A percentile compares a stretch with the other conserved stretches of the same genome.
These are phyloP conservation scores for Phytophthora idaei DNA, from an alignment of 352 stramenopile genomes.

Conservation along the genomic window DNA sequence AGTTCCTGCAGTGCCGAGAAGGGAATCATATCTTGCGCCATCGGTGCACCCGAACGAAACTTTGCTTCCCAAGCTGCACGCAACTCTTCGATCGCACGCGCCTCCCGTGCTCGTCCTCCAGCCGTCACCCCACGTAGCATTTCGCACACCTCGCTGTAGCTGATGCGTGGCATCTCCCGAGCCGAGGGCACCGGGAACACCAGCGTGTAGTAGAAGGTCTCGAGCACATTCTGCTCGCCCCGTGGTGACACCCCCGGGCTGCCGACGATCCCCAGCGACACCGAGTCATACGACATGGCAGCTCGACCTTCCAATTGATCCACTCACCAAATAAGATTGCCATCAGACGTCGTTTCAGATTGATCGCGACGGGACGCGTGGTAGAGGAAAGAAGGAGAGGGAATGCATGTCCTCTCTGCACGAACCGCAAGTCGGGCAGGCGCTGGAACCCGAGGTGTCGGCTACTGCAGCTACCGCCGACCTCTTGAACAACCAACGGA, in stretches of 20 bases:
- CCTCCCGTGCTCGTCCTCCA: conserved; percentile 48
- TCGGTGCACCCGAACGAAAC: conserved; percentile 61
- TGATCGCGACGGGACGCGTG: conserved; percentile 8
- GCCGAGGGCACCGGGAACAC: conserved; percentile 46
- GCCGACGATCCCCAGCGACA: conserved; percentile 39
- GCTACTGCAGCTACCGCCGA: conserved; percentile 1
- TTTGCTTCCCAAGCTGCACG: conserved; percentile 60
- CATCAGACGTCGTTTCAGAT: conserved; percentile 16
- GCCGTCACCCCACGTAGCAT: conserved; percentile 61
- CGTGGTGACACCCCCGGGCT: conserved; percentile 58
- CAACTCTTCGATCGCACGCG: conserved; percentile 55
- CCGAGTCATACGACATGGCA: conserved; percentile 49
- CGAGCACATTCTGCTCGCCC: conserved; percentile 27
- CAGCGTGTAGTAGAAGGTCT: conserved; percentile 75
- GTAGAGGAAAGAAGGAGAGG: conserved; percentile 8
- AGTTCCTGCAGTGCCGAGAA: conserved; percentile 66
- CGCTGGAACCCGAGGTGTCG: conserved; percentile 25
- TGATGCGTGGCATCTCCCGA: conserved; percentile 42
- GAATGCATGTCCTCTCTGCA: conserved; percentile 52
- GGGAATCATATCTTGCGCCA: conserved; percentile 54
- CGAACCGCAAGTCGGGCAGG: conserved; percentile 11
- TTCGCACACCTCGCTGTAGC: conserved; percentile 49
- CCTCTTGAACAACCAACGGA: conserved; percentile 2
- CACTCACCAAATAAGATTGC: conserved; percentile 11
- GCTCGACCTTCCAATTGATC: neutral